Base-by-base conservation (phyloP, 495 filamentous ascomycete genomes). In the Daldinia grandis region DNA sequence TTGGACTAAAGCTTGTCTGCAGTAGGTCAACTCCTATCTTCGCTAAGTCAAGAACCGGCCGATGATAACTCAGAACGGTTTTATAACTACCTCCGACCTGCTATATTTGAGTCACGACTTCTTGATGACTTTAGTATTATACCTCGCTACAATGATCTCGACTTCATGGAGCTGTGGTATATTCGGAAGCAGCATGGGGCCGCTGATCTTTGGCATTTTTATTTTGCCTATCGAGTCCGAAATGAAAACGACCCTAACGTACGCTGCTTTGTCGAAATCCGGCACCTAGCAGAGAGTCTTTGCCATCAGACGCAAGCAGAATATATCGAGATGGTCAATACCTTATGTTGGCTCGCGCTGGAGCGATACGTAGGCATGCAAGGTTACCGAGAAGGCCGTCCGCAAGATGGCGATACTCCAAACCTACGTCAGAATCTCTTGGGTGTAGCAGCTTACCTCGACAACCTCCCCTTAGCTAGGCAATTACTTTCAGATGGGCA, bases 121-220 rank as follows among this genome's bases (percentile, higher is more conserved):
- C 42, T 47, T 19, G 42, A 47, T 4, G 42, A 47, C 42, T 47
- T 47, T 10, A 9, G n/a, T 12, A 10, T 47, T 47, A 47, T 47
- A 19, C 42, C 42, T 47, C 42, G 42, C 42, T 47, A 24, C 8
- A 47, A 21, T 19, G 42, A 47, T 8, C 42, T 44, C 17, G 7
- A 44, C 40, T 44, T 44, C 40, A 44, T 44, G 40, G 40, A 44
- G 40, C n/a, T 44, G 40, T 44, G 40, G 40, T 44, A 21, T 19
- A 44, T 44, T 44, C 15, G 40, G n/a, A 44, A 19, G 40, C 40
- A 44, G 40, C 21, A 44, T 44, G 40, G 40, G n/a, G 40, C 40
- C n/a, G 40, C 7, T 6, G 40, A 19, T 21, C 9, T 44, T 4
- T 44, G 40, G 40, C n/a, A 44, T 19, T 44, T 17, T 44, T 44